A percentile compares a stretch with the other conserved stretches of the same genome.
Conservation (phyloP, 2,329 filamentous ascomycete genomes). For the Hymenoscyphus infarciens region DNA sequence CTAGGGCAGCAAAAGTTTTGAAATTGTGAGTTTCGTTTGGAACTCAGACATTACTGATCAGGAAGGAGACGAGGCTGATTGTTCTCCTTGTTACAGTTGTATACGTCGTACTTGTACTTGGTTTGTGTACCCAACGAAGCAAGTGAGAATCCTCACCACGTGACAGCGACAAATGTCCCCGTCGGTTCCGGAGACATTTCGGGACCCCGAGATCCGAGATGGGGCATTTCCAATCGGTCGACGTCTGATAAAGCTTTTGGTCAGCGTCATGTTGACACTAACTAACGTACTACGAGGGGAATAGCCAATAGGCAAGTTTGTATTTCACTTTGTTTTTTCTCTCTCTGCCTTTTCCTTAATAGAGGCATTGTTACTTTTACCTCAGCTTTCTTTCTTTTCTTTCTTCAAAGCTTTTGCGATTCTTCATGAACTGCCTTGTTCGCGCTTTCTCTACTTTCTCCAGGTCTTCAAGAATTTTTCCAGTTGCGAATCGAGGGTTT, state of each 20-base stretch:
- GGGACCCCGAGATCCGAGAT: neutral
- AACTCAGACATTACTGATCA: neutral
- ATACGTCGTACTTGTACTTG: neutral
- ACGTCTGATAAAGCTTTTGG: conserved; percentile 9
- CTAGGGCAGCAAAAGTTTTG: neutral
- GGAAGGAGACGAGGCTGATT: neutral
- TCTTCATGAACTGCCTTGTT: neutral
- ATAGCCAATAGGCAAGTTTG: neutral
- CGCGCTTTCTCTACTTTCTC: neutral
- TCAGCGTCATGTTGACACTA: conserved; percentile 3
- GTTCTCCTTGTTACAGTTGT: neutral
- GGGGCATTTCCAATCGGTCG: neutral
- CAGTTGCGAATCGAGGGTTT: neutral
- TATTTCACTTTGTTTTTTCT: neutral
- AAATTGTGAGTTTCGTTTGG: neutral
- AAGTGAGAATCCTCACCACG: neutral
- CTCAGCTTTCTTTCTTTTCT: neutral
- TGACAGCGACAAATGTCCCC: too few species aligned
- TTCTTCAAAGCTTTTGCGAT: neutral
- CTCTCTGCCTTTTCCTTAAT: too few species aligned
- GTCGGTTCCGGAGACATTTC: neutral
- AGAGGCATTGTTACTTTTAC: neutral
- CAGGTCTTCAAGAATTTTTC: neutral
- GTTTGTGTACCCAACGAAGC: neutral
- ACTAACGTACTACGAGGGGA: neutral